phyloP scores from a whole-genome alignment of 78 protist species.

The Guillardia theta region DNA sequence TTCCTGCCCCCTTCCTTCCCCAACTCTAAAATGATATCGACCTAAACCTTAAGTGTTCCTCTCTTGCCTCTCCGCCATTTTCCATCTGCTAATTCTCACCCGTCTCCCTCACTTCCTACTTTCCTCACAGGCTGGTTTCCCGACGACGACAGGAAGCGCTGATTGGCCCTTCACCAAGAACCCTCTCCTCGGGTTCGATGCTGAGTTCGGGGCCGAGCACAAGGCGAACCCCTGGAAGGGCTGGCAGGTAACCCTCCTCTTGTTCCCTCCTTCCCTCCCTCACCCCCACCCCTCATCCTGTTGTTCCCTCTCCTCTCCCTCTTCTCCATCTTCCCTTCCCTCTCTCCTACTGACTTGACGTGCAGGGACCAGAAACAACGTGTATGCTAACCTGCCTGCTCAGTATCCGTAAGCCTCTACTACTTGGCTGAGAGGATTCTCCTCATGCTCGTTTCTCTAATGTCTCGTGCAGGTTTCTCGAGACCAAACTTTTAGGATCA shows the following conservation, averaged over 20 bases:
- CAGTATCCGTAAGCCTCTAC: background rate
- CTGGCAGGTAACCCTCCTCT: background rate
- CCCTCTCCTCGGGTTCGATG: constrained; percentile 13
- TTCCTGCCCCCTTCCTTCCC: no score
- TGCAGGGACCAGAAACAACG: constrained; percentile 3
- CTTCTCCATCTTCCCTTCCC: no score
- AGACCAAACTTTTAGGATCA: background rate
- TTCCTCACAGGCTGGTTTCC: background rate
- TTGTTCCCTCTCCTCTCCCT: no score
- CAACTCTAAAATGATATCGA: no score
- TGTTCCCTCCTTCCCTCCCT: no score
- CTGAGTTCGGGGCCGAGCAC: no score
- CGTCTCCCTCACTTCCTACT: no score
- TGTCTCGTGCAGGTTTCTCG: background rate
- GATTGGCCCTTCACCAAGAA: constrained; percentile 5
- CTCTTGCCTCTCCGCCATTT: no score
- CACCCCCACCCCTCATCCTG: no score
- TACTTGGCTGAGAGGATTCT: background rate
- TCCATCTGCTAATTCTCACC: no score
- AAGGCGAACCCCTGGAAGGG: background rate
- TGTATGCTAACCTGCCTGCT: background rate
- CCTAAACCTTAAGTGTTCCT: no score
- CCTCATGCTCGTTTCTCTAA: background rate
- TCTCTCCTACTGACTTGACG: no score
- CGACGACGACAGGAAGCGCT: background rate